Evolutionary conservation across 306 rosid species (phyloP).

Genomic region (Arachis stenosperma): DNA sequence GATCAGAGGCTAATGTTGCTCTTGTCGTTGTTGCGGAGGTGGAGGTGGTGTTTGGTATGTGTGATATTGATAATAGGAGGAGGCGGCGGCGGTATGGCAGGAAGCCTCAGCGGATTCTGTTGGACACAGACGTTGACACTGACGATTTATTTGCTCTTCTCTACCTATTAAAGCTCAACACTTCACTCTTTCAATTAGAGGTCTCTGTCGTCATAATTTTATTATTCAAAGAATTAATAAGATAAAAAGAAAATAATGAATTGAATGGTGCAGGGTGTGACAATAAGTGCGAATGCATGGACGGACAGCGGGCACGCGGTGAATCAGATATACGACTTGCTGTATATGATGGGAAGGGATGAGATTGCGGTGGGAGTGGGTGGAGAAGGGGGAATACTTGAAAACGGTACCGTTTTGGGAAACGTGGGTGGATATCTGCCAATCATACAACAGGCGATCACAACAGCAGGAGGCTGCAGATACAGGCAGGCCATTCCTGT

Average conservation of each 20-base stretch:
- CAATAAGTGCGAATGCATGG: slow-evolving; percentile 77
- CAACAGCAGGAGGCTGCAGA: slow-evolving; percentile 76
- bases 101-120: slow-evolving; percentile 64
- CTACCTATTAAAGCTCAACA: slow-evolving; percentile 79
- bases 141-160: slow-evolving; percentile 86
- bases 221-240: no score
- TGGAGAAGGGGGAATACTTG: slow-evolving; percentile 82
- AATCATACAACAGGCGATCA: slow-evolving; percentile 79
- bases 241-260: no score
- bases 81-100: slow-evolving; percentile 22
- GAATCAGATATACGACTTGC: slow-evolving; percentile 80
- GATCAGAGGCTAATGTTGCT: no score
- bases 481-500: slow-evolving; percentile 77
- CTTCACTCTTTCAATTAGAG: slow-evolving; percentile 73
- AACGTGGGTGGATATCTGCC: slow-evolving; percentile 94
- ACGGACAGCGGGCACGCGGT: slow-evolving; percentile 76
- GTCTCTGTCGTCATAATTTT: slow-evolving; percentile 22
- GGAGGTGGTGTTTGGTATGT: slow-evolving; percentile 36
- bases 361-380: slow-evolving; percentile 86
- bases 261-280: slow-evolving; percentile 54
- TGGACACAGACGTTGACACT: slow-evolving; percentile 86
- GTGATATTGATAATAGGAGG: slow-evolving; percentile 30
- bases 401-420: slow-evolving; percentile 65
- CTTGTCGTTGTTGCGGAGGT: slow-evolving; percentile 44
- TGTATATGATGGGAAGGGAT: slow-evolving; percentile 93